A percentile compares a stretch with the other conserved stretches of the same genome.
Evolutionary conservation across 2,329 filamentous ascomycete species (phyloP).

Genomic region (Ambrosiella beaveri): DNA sequence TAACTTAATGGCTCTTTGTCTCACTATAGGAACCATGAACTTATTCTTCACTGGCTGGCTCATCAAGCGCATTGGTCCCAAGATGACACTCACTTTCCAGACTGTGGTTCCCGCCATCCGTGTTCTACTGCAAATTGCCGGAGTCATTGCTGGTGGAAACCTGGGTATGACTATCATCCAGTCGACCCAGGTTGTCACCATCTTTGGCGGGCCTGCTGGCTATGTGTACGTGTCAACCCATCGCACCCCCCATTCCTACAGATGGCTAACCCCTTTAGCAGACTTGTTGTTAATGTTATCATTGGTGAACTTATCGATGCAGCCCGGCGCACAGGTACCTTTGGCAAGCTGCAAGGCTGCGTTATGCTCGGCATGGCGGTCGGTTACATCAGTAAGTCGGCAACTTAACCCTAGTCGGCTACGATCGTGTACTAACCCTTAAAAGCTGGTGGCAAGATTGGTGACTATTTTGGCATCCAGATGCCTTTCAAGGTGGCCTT

Average conservation of each 20-base stretch:
- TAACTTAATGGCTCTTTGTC: slow-evolving; percentile 1
- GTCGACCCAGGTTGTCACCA: slow-evolving; percentile 46
- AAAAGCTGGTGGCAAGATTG: slow-evolving; percentile 43
- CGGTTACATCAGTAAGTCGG: slow-evolving; percentile 36
- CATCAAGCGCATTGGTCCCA: slow-evolving; percentile 49
- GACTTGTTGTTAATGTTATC: slow-evolving; percentile 48
- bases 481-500: slow-evolving; percentile 49
- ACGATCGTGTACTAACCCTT: not conserved
- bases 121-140: slow-evolving; percentile 45
- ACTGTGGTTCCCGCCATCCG: slow-evolving; percentile 47
- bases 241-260: accelerated
- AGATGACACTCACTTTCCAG: slow-evolving; percentile 43
- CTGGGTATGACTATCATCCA: slow-evolving; percentile 53
- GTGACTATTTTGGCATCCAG: slow-evolving; percentile 43
- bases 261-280: slow-evolving; percentile 12
- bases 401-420: not conserved
- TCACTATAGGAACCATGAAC: slow-evolving; percentile 31
- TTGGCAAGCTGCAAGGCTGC: slow-evolving; percentile 48
- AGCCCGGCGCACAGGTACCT: slow-evolving; percentile 41
- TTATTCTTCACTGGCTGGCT: slow-evolving; percentile 50
- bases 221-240: slow-evolving; percentile 31
- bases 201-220: slow-evolving; percentile 50
- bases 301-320: slow-evolving; percentile 47
- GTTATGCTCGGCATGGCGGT: slow-evolving; percentile 50
- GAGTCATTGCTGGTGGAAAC: slow-evolving; percentile 42